phyloP scores from a whole-genome alignment of 768 basidiomycete genomes.

The Boletus reticulatus region DNA sequence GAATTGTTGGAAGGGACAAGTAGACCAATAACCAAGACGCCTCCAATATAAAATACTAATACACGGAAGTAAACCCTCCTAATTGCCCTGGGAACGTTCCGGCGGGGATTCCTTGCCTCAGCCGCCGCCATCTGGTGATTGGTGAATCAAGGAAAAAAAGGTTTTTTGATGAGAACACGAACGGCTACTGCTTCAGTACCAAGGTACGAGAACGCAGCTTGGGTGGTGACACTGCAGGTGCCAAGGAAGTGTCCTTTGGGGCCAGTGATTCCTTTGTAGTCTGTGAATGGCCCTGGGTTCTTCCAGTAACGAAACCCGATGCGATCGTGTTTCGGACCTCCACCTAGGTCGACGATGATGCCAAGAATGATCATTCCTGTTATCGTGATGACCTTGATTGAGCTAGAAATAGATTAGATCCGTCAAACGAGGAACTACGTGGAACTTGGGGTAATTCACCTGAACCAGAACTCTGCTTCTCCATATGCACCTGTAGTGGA shows the following conservation, averaged over 20 bases:
- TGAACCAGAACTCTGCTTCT: slow-evolving; percentile 50
- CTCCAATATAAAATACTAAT: slow-evolving; percentile 37
- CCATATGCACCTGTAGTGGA: slow-evolving; percentile 36
- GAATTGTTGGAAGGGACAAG: slow-evolving; percentile 48
- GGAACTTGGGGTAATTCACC: slow-evolving; percentile 14
- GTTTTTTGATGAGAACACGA: slow-evolving; percentile 5
- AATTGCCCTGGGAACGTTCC: slow-evolving; percentile 41
- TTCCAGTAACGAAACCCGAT: slow-evolving; percentile 48
- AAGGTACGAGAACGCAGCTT: slow-evolving; percentile 59
- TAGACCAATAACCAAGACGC: slow-evolving; percentile 46
- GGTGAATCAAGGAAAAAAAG: not conserved
- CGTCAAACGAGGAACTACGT: not conserved
- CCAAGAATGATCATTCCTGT: slow-evolving; percentile 45
- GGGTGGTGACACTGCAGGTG: slow-evolving; percentile 51
- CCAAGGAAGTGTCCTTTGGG: slow-evolving; percentile 49
- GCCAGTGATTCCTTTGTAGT: slow-evolving; percentile 41
- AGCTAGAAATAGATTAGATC: slow-evolving; percentile 27
- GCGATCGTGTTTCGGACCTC: slow-evolving; percentile 52
- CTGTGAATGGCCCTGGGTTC: slow-evolving; percentile 56
- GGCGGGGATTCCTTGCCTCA: slow-evolving; percentile 50
- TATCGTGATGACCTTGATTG: slow-evolving; percentile 53
- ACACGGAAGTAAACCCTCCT: slow-evolving; percentile 45
- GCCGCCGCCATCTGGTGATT: slow-evolving; percentile 40
- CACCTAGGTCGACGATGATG: slow-evolving; percentile 50
- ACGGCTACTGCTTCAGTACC: slow-evolving; percentile 55